Conservation (phyloP, 192 early-diverging fungal genomes). For the Phycomyces blakesleeanus region DNA sequence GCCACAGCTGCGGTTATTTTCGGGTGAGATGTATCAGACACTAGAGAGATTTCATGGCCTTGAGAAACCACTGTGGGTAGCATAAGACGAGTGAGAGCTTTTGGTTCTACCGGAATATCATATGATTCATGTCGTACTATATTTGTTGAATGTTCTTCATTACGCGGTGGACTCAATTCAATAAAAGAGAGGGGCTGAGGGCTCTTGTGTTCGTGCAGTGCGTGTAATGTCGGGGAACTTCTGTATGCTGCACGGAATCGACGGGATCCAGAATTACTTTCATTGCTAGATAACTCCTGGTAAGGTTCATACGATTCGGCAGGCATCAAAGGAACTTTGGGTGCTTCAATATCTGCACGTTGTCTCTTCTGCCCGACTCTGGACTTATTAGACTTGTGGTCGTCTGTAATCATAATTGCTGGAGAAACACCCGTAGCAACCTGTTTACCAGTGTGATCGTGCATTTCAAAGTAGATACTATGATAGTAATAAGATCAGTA, state of each 20-base stretch:
- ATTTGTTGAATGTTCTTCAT: too few species aligned
- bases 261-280: not conserved
- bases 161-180: not conserved
- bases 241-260: conserved; percentile 3
- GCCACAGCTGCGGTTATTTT: not conserved
- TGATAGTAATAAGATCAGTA: not conserved
- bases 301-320: not conserved
- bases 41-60: too few species aligned
- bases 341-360: conserved; percentile 37
- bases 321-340: not conserved
- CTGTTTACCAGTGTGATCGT: conserved; percentile 62
- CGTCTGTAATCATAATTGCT: conserved; percentile 96
- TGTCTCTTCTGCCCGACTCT: conserved; percentile 33
- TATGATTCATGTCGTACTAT: too few species aligned
- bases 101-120: too few species aligned
- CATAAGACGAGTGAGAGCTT: too few species aligned
- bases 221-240: not conserved
- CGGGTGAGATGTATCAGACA: not conserved
- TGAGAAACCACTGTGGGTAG: too few species aligned
- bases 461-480: conserved; percentile 74
- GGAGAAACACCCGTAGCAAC: conserved; percentile 84
- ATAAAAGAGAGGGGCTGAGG: not conserved
- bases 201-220: not conserved
- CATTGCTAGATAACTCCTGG: not conserved
- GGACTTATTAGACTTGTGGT: conserved; percentile 88